Evolutionary conservation across 1,139 yeast genomes (phyloP).

Genomic region (Hemisphaericaspora xylofermentans): DNA sequence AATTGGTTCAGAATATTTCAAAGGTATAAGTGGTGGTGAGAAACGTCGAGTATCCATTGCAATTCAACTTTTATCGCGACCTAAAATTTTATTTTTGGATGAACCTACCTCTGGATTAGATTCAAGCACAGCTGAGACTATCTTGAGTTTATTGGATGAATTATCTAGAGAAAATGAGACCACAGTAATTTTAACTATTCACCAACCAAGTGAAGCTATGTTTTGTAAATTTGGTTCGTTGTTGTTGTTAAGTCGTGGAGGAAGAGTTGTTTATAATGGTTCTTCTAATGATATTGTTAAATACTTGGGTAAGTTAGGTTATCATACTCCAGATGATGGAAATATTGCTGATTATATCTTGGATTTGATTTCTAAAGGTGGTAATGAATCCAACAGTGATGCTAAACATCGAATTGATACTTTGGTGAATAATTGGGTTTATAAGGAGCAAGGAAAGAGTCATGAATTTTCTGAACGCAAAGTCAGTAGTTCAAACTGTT

Average conservation of each 20-base stretch:
- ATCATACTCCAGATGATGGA: slow-evolving; percentile 49
- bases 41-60: slow-evolving; percentile 77
- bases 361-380: slow-evolving; percentile 60
- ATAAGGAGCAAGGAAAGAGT: background rate
- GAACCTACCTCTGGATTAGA: slow-evolving; percentile 90
- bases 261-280: slow-evolving; percentile 66
- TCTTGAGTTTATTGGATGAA: slow-evolving; percentile 56
- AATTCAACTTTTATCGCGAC: slow-evolving; percentile 65
- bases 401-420: slow-evolving; percentile 29
- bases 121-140: slow-evolving; percentile 69
- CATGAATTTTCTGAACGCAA: background rate
- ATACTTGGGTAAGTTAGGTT: slow-evolving; percentile 48
- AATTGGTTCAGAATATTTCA: slow-evolving; percentile 65
- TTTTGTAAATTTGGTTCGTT: slow-evolving; percentile 65
- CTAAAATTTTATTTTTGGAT: slow-evolving; percentile 65
- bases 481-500: slow-evolving; percentile 5
- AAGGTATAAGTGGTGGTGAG: slow-evolving; percentile 84
- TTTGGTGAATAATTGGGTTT: slow-evolving; percentile 41
- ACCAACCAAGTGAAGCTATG: slow-evolving; percentile 74
- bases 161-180: slow-evolving; percentile 58
- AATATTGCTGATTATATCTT: slow-evolving; percentile 74
- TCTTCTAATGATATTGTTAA: slow-evolving; percentile 37
- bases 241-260: slow-evolving; percentile 69
- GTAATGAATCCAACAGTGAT: slow-evolving; percentile 31
- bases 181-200: slow-evolving; percentile 75